Percentiles rank a stretch among this genome's conserved stretches.
Evolutionary conservation across 257 asterid genomes (phyloP).

Genomic region (Fraxinus pennsylvanica): DNA sequence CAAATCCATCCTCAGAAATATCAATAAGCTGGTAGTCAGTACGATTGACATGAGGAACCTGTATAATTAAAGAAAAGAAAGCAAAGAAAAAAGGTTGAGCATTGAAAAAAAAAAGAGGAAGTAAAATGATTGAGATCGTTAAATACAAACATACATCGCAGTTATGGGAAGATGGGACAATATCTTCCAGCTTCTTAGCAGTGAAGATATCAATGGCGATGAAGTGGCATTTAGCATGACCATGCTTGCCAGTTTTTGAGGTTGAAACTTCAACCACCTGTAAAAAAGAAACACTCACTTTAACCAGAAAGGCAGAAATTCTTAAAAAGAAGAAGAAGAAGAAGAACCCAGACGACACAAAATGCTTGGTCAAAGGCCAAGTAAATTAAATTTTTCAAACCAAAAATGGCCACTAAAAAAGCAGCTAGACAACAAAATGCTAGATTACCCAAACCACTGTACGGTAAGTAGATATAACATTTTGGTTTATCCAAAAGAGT

Average conservation of each 20-base stretch:
- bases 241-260: slow-evolving; percentile 51
- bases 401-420: not conserved
- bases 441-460: not conserved
- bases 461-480: not conserved
- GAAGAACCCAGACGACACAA: not conserved
- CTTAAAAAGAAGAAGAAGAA: too few species aligned
- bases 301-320: not conserved
- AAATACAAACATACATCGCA: slow-evolving; percentile 36
- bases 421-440: not conserved
- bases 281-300: not conserved
- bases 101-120: not conserved
- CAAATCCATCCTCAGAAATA: slow-evolving; percentile 48
- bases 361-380: too few species aligned
- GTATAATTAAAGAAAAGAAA: slow-evolving; percentile 3
- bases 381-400: too few species aligned
- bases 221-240: slow-evolving; percentile 55
- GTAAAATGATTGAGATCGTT: not conserved
- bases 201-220: slow-evolving; percentile 49
- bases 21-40: slow-evolving; percentile 46
- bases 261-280: slow-evolving; percentile 56
- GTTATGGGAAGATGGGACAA: slow-evolving; percentile 51
- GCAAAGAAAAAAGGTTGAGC: not conserved
- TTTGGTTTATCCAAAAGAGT: not conserved
- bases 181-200: slow-evolving; percentile 48
- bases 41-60: slow-evolving; percentile 53